phyloP scores from a whole-genome alignment of 2,329 filamentous ascomycete species.

The Ilyonectria mors-panacis region DNA sequence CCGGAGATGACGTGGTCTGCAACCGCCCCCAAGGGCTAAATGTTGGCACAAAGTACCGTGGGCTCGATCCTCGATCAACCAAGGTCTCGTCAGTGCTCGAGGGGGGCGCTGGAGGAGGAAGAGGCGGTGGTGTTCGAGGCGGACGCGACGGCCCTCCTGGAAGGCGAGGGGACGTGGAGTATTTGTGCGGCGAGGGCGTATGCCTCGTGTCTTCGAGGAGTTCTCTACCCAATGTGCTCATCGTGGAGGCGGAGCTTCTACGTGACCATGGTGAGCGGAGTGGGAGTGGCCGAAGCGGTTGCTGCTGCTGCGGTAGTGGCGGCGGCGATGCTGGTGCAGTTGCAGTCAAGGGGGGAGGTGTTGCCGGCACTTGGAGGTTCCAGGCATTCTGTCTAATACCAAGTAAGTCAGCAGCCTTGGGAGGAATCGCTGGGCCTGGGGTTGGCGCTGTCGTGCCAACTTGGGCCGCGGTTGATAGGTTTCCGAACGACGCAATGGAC shows the following conservation, averaged over 20 bases:
- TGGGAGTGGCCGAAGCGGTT: not conserved
- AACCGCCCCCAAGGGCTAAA: slow-evolving; percentile 35
- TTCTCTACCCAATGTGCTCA: slow-evolving; percentile 43
- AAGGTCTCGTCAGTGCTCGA: slow-evolving; percentile 15
- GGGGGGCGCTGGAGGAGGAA: slow-evolving; percentile 2
- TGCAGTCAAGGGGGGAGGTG: not conserved
- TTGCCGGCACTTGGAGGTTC: not conserved
- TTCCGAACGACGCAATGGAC: slow-evolving; percentile 37
- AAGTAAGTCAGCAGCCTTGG: slow-evolving; percentile 35
- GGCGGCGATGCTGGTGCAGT: not conserved
- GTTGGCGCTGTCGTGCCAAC: slow-evolving; percentile 3
- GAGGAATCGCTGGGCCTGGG: slow-evolving; percentile 22
- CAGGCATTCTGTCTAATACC: slow-evolving; percentile 26
- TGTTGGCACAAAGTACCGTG: slow-evolving; percentile 41
- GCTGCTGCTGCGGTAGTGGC: not conserved
- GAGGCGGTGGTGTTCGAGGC: slow-evolving; percentile 12
- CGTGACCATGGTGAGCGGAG: not conserved
- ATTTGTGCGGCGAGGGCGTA: slow-evolving; percentile 24
- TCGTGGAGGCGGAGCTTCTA: slow-evolving; percentile 32
- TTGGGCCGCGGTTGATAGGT: slow-evolving; percentile 21
- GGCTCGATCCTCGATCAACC: slow-evolving; percentile 18
- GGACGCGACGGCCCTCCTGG: slow-evolving; percentile 3
- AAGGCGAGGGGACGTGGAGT: slow-evolving; percentile 7
- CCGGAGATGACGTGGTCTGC: slow-evolving; percentile 34
- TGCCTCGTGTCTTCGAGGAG: slow-evolving; percentile 43